Base-by-base conservation (phyloP, 768 basidiomycete genomes). In the Phlebiopsis gigantea region DNA sequence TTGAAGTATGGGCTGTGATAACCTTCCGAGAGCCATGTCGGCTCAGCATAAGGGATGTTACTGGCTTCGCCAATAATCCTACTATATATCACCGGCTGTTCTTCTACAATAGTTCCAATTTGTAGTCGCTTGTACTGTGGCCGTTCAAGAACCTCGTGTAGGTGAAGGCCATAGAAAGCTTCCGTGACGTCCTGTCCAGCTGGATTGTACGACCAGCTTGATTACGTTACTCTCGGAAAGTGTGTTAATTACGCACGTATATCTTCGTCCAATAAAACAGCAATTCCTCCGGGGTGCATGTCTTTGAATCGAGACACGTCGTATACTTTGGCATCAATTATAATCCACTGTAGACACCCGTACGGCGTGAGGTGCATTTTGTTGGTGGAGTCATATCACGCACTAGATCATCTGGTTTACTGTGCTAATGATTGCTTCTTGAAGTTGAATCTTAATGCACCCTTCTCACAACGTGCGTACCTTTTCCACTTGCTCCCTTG, bases 291-390 rank as follows among this genome's bases (percentile, higher is more conserved):
- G 0, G 92, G 94, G 65, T 97, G 94, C 61, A 94, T 74, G 47
- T 75, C 77, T 52, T 80, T 81, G 72, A 97, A 96, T 65, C 82
- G 85, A 52, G 85, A 83, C 24, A 97, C 72, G 68, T 94, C 86
- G 66, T 84, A 93, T 28, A 93, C 90, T 68, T 89, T 89, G 55
- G 83, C 80, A 66, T 95, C 93, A 61, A 94, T 79, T 57, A 90
- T 79, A 49, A 94, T 73, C 90, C 92, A 93, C 86, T 90, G 57
- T 46, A 12, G 19, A 29, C 5, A n/a, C 15, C n/a, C 14, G 43
- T 47, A 17, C 26, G 41, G 30, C 8, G 29, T 34, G 19, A 28
- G 14, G 41, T 41, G 17, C n/a, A n/a, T 9, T 22, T 28, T 24
- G 24, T 31, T 9, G 19, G 24, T 31, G 30, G 14, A 30, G 4